phyloP scores from a whole-genome alignment of 2,329 filamentous ascomycete genomes.

The Xylariaceae sp. region DNA sequence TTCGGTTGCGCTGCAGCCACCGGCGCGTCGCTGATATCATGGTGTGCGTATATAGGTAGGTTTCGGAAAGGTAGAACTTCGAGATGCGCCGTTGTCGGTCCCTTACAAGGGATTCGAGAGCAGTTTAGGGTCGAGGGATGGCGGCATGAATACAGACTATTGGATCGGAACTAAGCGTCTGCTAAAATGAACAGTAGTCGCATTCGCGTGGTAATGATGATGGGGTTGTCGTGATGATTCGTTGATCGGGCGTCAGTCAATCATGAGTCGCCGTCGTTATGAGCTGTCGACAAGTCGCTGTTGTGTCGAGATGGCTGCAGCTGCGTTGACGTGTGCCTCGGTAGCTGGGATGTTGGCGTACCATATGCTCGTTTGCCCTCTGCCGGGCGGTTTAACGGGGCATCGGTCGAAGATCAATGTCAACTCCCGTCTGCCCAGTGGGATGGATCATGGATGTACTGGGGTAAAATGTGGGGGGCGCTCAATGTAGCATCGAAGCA shows the following conservation, averaged over 20 bases:
- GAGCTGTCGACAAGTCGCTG: neutral
- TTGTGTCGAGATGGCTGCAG: neutral
- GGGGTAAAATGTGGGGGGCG: too few species aligned
- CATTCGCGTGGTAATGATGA: neutral
- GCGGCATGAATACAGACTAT: neutral
- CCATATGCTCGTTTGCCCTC: too few species aligned
- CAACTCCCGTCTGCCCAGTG: too few species aligned
- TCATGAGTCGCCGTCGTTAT: conserved; percentile 2
- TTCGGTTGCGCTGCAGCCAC: conserved; percentile 91
- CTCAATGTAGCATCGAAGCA: too few species aligned
- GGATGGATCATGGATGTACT: too few species aligned
- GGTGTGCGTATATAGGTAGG: conserved; percentile 13
- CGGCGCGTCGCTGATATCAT: conserved; percentile 72
- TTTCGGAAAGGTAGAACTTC: neutral
- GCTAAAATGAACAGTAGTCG: neutral
- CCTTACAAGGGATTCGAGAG: neutral
- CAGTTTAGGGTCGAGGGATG: neutral
- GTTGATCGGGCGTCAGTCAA: neutral
- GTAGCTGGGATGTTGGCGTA: conserved; percentile 13
- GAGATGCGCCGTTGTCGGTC: neutral
- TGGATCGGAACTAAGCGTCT: too few species aligned
- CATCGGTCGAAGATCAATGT: too few species aligned
- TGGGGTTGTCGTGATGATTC: neutral
- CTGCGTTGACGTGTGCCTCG: conserved; percentile 28
- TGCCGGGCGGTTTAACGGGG: too few species aligned